These are phyloP conservation scores for Albatrellus ellisii DNA, from an alignment of 768 basidiomycete genomes.

Conservation along the genomic window DNA sequence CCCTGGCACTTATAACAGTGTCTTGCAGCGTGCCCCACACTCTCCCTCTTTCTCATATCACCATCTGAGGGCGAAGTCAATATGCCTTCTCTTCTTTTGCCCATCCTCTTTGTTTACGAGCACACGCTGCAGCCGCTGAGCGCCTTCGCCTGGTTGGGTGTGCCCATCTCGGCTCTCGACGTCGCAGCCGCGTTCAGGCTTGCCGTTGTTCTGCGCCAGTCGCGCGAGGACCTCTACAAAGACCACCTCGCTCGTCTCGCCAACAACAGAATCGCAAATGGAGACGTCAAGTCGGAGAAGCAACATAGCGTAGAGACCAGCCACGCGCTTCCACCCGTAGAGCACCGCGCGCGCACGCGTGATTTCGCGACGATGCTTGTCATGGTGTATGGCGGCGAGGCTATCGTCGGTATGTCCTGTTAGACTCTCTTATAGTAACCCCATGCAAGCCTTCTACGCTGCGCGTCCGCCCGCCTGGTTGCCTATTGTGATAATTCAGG, in stretches of 20 bases:
- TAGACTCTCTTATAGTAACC: neutral
- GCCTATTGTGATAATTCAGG: conserved; percentile 4
- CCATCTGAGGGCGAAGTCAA: no score
- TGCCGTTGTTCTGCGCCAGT: conserved; percentile 12
- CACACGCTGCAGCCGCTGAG: conserved; percentile 8
- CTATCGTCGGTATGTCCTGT: conserved; percentile 9
- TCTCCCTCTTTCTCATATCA: no score
- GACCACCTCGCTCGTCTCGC: conserved; percentile 2
- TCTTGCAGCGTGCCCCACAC: no score
- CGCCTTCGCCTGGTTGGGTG: conserved; percentile 9
- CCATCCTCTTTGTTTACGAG: conserved; percentile 12
- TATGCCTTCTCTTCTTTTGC: conserved; percentile 9
- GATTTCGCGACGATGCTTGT: conserved; percentile 9
- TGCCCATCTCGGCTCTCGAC: conserved; percentile 8
- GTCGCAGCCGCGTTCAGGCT: conserved; percentile 10
- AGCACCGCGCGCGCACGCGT: conserved; percentile 6
- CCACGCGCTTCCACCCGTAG: neutral
- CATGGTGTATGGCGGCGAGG: conserved; percentile 14
- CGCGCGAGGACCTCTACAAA: conserved; percentile 4
- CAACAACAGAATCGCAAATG: neutral
- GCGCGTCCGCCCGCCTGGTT: neutral
- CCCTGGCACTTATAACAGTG: no score
- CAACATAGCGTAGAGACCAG: no score
- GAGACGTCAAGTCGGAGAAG: no score
- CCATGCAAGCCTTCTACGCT: no score